These are phyloP conservation scores for Trametes gibbosa DNA, from an alignment of 768 basidiomycete species.

Conservation along the genomic window DNA sequence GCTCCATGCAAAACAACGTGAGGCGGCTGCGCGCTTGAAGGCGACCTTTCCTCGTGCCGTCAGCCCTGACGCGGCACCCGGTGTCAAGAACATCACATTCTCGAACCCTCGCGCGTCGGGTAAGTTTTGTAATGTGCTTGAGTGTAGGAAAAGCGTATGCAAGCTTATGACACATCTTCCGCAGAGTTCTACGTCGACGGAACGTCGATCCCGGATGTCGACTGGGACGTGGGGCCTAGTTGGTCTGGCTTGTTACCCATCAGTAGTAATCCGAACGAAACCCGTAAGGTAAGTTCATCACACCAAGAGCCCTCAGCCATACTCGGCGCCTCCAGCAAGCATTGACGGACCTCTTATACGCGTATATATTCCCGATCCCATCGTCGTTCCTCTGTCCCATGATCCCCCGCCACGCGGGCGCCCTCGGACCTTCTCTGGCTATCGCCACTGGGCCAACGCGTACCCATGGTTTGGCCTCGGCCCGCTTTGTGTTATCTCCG, in stretches of 20 bases:
- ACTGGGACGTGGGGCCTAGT: constrained; percentile 73
- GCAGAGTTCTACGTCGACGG: constrained; percentile 75
- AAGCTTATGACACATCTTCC: not conserved
- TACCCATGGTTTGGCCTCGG: too few species aligned
- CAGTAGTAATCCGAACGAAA: constrained; percentile 56
- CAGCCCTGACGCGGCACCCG: not conserved
- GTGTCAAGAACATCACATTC: constrained; percentile 66
- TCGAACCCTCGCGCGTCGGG: constrained; percentile 61
- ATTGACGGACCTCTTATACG: too few species aligned
- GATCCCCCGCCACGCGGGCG: not conserved
- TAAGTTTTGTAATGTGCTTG: constrained; percentile 20
- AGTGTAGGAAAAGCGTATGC: not conserved
- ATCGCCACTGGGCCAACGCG: too few species aligned
- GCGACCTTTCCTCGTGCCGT: constrained; percentile 6
- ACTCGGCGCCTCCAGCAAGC: too few species aligned
- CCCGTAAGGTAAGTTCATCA: constrained; percentile 54
- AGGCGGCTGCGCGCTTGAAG: constrained; percentile 44
- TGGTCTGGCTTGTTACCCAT: constrained; percentile 77
- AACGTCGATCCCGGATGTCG: constrained; percentile 58
- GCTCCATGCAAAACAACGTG: constrained; percentile 42
- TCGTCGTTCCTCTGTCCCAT: not conserved
- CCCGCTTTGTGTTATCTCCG: not conserved
- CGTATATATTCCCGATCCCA: too few species aligned
- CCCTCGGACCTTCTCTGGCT: not conserved
- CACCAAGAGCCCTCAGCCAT: too few species aligned